These are phyloP conservation scores for Fraxinus xanthoxyloides DNA, from an alignment of 305 asterid genomes.

Conservation along the genomic window DNA sequence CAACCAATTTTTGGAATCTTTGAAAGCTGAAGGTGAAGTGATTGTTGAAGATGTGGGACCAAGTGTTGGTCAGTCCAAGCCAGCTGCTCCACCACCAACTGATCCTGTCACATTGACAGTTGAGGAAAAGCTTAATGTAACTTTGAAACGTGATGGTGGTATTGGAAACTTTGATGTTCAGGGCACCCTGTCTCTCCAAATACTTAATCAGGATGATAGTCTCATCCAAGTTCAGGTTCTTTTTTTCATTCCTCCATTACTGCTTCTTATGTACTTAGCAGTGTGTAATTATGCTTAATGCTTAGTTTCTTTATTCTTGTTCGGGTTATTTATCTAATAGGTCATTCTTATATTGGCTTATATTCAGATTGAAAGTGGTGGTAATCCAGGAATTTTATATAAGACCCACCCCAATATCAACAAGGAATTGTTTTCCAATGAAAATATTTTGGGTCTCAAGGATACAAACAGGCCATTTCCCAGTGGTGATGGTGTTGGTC, in stretches of 20 bases:
- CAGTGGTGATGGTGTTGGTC: slow-evolving; percentile 64
- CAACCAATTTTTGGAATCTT: slow-evolving; percentile 88
- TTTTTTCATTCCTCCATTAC: slow-evolving; percentile 15
- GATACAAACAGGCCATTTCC: slow-evolving; percentile 71
- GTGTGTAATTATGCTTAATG: not conserved
- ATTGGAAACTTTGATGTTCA: slow-evolving; percentile 63
- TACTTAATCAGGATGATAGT: slow-evolving; percentile 67
- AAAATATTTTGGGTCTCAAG: slow-evolving; percentile 65
- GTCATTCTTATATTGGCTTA: not conserved
- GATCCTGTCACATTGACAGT: slow-evolving; percentile 89
- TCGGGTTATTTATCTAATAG: not conserved
- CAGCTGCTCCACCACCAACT: slow-evolving; percentile 67
- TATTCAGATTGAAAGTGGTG: slow-evolving; percentile 65
- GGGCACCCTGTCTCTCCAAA: slow-evolving; percentile 66
- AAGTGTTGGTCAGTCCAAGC: slow-evolving; percentile 59
- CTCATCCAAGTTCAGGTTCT: slow-evolving; percentile 72
- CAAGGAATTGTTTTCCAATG: slow-evolving; percentile 61
- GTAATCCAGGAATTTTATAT: slow-evolving; percentile 53
- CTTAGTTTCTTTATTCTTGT: slow-evolving; percentile 11
- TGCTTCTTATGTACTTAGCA: not conserved
- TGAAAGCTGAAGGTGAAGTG: slow-evolving; percentile 91
- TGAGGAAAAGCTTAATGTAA: slow-evolving; percentile 68
- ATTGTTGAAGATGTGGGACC: slow-evolving; percentile 91
- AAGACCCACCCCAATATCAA: slow-evolving; percentile 78
- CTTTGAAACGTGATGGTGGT: slow-evolving; percentile 72